These are phyloP conservation scores for Lachancea waltii DNA, from an alignment of 805 yeast genomes.

Conservation along the genomic window DNA sequence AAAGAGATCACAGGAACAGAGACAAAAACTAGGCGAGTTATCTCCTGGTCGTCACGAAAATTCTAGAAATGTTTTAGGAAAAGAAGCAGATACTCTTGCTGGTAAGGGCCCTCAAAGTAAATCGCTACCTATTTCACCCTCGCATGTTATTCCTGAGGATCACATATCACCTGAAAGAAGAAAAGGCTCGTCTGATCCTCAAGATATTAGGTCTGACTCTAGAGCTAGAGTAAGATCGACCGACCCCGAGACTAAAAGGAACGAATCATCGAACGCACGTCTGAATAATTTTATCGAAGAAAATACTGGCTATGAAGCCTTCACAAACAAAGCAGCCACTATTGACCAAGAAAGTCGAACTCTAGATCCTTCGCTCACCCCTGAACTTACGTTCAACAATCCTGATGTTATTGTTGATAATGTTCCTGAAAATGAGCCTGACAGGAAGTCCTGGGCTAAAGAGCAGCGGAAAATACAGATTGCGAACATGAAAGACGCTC, in stretches of 20 bases:
- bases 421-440: not conserved
- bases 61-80: not conserved
- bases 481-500: too few relatives aligned
- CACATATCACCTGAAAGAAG: not conserved
- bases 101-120: not conserved
- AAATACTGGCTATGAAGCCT: conserved; percentile 25
- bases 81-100: not conserved
- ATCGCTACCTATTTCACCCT: conserved; percentile 2
- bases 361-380: conserved; percentile 6
- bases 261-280: conserved; percentile 13
- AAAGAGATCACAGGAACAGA: conserved; percentile 34
- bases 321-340: conserved; percentile 21
- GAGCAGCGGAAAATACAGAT: not conserved
- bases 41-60: not conserved
- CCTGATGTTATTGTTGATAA: not conserved
- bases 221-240: too few relatives aligned
- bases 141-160: too few relatives aligned
- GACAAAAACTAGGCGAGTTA: conserved; percentile 10
- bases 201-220: not conserved
- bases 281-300: conserved; percentile 24
- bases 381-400: not conserved
- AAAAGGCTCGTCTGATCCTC: not conserved
- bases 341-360: conserved; percentile 1
- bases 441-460: not conserved
- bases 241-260: conserved; percentile 7